Conservation (phyloP, 2,329 filamentous ascomycete genomes). For the Podosphaera aphanis region DNA sequence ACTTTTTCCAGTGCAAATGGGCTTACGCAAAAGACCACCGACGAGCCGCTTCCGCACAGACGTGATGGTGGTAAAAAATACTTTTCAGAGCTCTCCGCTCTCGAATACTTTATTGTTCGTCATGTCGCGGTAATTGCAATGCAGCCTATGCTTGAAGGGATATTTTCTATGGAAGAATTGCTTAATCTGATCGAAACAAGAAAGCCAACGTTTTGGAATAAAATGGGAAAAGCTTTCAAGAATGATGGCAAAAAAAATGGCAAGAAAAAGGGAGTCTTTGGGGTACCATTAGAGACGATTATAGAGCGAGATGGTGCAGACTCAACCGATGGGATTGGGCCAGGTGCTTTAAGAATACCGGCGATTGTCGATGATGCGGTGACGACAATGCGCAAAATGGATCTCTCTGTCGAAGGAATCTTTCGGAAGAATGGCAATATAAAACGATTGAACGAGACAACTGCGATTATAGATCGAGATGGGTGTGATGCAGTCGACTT, state of each 20-base stretch:
- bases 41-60: constrained; percentile 28
- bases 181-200: constrained; percentile 79
- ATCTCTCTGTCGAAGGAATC: constrained; percentile 93
- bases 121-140: constrained; percentile 88
- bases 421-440: constrained; percentile 99
- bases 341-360: constrained; percentile 71
- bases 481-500: constrained; percentile 72
- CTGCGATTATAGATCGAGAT: constrained; percentile 65
- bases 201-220: constrained; percentile 93
- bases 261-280: constrained; percentile 89
- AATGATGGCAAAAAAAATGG: constrained; percentile 52
- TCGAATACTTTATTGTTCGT: constrained; percentile 94
- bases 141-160: constrained; percentile 70
- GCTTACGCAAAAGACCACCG: constrained; percentile 20
- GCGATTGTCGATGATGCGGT: constrained; percentile 90
- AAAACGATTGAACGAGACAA: constrained; percentile 68
- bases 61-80: constrained; percentile 41
- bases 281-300: constrained; percentile 66
- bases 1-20: constrained; percentile 35
- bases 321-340: constrained; percentile 90
- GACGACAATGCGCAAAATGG: constrained; percentile 91
- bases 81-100: constrained; percentile 81
- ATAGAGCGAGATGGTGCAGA: constrained; percentile 88
- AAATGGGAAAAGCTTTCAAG: constrained; percentile 90
- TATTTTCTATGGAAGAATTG: constrained; percentile 86